Conservation (phyloP, 2,329 filamentous ascomycete species). For the Talaromyces sp. region DNA sequence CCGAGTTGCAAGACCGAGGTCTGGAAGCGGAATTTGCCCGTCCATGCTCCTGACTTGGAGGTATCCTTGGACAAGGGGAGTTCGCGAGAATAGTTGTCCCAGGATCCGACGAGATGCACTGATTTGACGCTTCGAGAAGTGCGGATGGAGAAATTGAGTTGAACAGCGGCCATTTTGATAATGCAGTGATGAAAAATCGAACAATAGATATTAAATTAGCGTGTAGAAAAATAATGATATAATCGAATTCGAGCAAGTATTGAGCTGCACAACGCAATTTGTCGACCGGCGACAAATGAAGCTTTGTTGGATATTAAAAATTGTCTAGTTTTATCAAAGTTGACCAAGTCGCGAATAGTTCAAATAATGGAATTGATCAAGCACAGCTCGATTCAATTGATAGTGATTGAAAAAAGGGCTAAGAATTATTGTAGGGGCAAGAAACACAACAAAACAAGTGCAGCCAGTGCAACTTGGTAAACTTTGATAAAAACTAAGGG, state of each 20-base stretch:
- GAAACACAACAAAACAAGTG: slow-evolving; percentile 46
- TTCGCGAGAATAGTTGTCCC: slow-evolving; percentile 95
- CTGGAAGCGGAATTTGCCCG: slow-evolving; percentile 95
- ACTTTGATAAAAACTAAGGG: slow-evolving; percentile 42
- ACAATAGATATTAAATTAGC: slow-evolving; percentile 21
- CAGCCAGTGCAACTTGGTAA: slow-evolving; percentile 40
- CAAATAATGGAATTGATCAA: slow-evolving; percentile 17
- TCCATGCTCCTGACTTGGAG: slow-evolving; percentile 87
- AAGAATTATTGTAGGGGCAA: slow-evolving; percentile 27
- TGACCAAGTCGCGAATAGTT: slow-evolving; percentile 12
- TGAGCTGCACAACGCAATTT: slow-evolving; percentile 18
- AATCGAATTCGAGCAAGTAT: slow-evolving; percentile 16
- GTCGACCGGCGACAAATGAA: slow-evolving; percentile 22
- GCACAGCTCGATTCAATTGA: slow-evolving; percentile 22
- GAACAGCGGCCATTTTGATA: slow-evolving; percentile 77
- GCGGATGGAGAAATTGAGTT: slow-evolving; percentile 93
- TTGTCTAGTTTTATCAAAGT: slow-evolving; percentile 16
- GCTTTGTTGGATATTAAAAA: slow-evolving; percentile 10
- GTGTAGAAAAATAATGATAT: not conserved
- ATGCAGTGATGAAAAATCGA: slow-evolving; percentile 35
- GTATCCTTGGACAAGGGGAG: slow-evolving; percentile 88
- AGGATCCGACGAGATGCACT: slow-evolving; percentile 94
- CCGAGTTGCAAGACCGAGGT: slow-evolving; percentile 79
- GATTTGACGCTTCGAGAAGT: slow-evolving; percentile 96
- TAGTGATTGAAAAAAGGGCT: not conserved